Conservation (phyloP, 2,329 filamentous ascomycete genomes). For the Colletotrichum spinosum region DNA sequence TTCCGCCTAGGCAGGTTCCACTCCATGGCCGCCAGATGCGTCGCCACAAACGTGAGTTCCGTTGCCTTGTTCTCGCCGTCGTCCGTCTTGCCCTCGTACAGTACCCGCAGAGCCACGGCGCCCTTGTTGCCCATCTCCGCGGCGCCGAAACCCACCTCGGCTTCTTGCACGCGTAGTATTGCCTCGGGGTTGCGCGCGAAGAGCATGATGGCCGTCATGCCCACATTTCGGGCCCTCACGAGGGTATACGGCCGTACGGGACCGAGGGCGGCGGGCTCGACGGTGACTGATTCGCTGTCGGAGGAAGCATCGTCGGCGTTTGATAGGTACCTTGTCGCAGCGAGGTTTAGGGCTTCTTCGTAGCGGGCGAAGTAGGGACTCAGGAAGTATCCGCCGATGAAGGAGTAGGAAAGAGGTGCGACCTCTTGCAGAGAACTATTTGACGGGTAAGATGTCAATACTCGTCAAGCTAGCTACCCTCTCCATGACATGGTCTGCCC, state of each 20-base stretch:
- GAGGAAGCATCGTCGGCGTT: conserved; percentile 28
- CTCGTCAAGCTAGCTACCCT: neutral
- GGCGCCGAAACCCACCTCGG: conserved; percentile 85
- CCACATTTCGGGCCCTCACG: conserved; percentile 78
- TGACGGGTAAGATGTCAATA: conserved; percentile 3
- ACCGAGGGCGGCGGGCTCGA: conserved; percentile 33
- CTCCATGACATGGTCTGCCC: neutral
- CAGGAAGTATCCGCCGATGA: conserved; percentile 86
- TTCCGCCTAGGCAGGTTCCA: conserved; percentile 81
- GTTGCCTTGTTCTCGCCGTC: conserved; percentile 53
- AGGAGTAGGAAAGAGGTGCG: conserved; percentile 84
- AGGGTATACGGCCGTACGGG: conserved; percentile 71
- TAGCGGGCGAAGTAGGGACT: conserved; percentile 80
- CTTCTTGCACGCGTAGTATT: conserved; percentile 77
- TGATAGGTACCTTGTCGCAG: conserved; percentile 58
- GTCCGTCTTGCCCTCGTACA: conserved; percentile 59
- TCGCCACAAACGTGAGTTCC: conserved; percentile 86
- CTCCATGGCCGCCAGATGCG: conserved; percentile 92
- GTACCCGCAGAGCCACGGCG: conserved; percentile 81
- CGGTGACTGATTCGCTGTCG: conserved; percentile 36
- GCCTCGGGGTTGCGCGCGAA: conserved; percentile 76
- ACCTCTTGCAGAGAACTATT: conserved; percentile 87
- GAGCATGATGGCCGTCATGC: conserved; percentile 90
- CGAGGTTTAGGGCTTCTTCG: conserved; percentile 77
- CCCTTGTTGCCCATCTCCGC: conserved; percentile 97